Conservation (phyloP, 441 rosid species). For the Isatis lusitanica region DNA sequence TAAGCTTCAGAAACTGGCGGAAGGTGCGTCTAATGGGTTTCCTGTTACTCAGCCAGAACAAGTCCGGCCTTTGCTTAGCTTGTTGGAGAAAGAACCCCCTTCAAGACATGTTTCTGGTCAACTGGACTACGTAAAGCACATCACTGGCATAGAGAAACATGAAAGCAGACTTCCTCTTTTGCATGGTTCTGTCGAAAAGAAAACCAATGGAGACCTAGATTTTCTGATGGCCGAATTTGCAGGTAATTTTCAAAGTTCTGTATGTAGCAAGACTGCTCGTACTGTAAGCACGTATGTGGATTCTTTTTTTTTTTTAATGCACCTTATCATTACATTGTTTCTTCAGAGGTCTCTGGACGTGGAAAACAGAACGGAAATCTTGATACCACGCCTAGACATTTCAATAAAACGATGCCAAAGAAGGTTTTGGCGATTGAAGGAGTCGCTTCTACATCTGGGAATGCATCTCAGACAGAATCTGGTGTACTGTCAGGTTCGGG, state of each 20-base stretch:
- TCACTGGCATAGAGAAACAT: slow-evolving; percentile 81
- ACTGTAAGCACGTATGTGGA: background rate
- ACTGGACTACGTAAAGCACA: slow-evolving; percentile 76
- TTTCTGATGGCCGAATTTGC: slow-evolving; percentile 92
- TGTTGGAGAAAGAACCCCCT: slow-evolving; percentile 98
- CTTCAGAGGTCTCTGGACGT: slow-evolving; percentile 72
- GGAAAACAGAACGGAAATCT: slow-evolving; percentile 76
- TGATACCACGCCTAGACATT: slow-evolving; percentile 63
- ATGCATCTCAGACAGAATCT: slow-evolving; percentile 87
- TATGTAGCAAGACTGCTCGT: background rate
- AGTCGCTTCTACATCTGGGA: slow-evolving; percentile 69
- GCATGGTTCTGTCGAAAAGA: slow-evolving; percentile 82
- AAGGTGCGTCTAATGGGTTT: slow-evolving; percentile 63
- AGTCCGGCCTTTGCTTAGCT: slow-evolving; percentile 96
- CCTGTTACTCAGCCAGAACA: slow-evolving; percentile 68
- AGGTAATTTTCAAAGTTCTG: slow-evolving; percentile 45
- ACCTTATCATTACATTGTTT: slow-evolving; percentile 27
- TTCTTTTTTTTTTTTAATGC: background rate
- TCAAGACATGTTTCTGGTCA: slow-evolving; percentile 87
- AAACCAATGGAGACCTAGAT: slow-evolving; percentile 83
- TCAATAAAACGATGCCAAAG: slow-evolving; percentile 56
- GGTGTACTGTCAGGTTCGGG: slow-evolving; percentile 96
- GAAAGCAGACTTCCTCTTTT: slow-evolving; percentile 83
- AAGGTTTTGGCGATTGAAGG: slow-evolving; percentile 65
- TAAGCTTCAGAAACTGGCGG: slow-evolving; percentile 68